A percentile compares a stretch with the other conserved stretches of the same genome.
Conservation (phyloP, 768 basidiomycete genomes). For the Tulasnella calospora region DNA sequence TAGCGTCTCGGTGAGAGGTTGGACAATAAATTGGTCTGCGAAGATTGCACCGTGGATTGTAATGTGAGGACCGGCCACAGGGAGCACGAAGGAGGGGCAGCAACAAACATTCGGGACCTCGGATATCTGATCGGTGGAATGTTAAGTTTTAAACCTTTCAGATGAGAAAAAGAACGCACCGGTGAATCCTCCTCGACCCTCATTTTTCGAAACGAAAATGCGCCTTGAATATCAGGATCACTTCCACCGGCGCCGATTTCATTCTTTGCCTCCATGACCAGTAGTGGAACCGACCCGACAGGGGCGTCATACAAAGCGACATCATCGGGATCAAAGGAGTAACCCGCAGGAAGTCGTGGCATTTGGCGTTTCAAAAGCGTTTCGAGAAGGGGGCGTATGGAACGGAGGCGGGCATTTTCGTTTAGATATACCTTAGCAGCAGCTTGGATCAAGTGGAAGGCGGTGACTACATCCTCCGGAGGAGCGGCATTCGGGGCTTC, state of each 20-base stretch:
- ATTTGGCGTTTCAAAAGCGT: neutral
- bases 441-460: too few species aligned
- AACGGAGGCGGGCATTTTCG: neutral
- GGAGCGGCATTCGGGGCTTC: too few species aligned
- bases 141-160: neutral
- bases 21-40: constrained; percentile 34
- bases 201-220: constrained; percentile 9
- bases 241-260: constrained; percentile 21
- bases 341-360: neutral
- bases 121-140: neutral
- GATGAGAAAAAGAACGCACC: neutral
- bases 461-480: too few species aligned
- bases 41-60: constrained; percentile 36
- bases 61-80: constrained; percentile 36
- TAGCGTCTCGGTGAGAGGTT: constrained; percentile 36
- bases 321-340: neutral
- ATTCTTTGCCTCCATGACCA: constrained; percentile 20
- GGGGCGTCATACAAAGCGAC: neutral
- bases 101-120: constrained; percentile 29
- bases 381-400: neutral
- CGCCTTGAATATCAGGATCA: constrained; percentile 25
- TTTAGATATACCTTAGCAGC: neutral
- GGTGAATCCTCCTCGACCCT: constrained; percentile 6
- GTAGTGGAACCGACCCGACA: neutral
- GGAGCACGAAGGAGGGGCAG: constrained; percentile 37